Conservation (phyloP, 2,329 filamentous ascomycete species). For the Aspergillus ustus region DNA sequence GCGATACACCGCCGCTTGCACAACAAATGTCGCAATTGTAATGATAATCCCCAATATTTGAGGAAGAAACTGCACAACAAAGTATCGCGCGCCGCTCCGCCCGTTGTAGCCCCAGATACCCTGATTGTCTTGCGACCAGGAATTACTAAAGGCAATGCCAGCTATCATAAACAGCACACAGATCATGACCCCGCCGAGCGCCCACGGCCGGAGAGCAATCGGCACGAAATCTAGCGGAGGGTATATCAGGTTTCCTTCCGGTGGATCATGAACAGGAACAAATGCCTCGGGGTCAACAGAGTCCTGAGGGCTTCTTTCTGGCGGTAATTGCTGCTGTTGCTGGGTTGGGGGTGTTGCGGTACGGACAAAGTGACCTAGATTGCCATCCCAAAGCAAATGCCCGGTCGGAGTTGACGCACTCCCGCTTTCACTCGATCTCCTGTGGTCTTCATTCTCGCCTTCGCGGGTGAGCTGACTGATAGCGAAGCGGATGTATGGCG, state of each 20-base stretch:
- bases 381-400: constrained; percentile 54
- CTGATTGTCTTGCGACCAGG: constrained; percentile 65
- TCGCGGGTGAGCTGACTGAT: constrained; percentile 83
- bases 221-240: constrained; percentile 72
- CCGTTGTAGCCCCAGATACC: constrained; percentile 72
- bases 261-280: constrained; percentile 50
- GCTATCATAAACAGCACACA: constrained; percentile 72
- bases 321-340: constrained; percentile 32
- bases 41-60: constrained; percentile 74
- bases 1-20: constrained; percentile 75
- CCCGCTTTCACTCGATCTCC: constrained; percentile 54
- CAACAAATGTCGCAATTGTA: constrained; percentile 75
- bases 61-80: constrained; percentile 83
- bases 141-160: constrained; percentile 72
- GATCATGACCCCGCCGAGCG: constrained; percentile 64
- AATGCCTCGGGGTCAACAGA: constrained; percentile 50
- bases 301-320: constrained; percentile 19
- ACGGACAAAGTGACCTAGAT: constrained; percentile 48
- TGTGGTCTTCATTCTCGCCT: constrained; percentile 63
- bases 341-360: constrained; percentile 40
- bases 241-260: constrained; percentile 49
- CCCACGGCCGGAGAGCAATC: constrained; percentile 68
- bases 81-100: constrained; percentile 76
- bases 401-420: constrained; percentile 56
- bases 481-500: constrained; percentile 86